phyloP scores from a whole-genome alignment of 2,329 filamentous ascomycete species.

The Aciculosporium take region DNA sequence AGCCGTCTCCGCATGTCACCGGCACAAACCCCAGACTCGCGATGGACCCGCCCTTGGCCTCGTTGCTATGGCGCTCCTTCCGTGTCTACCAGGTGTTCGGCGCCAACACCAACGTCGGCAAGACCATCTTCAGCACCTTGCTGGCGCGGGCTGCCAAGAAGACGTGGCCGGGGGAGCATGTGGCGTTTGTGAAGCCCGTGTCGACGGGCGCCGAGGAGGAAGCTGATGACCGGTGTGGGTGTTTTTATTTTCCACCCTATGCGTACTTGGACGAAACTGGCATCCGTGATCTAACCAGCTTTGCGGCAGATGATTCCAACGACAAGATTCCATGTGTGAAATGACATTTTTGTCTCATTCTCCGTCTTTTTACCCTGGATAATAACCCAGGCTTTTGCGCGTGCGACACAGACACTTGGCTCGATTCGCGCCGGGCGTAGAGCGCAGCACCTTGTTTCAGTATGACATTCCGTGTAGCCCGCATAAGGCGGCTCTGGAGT shows the following conservation, averaged over 20 bases:
- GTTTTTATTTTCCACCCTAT: no score
- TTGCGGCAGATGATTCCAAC: background rate
- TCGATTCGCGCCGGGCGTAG: constrained; percentile 38
- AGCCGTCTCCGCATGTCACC: background rate
- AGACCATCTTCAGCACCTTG: constrained; percentile 65
- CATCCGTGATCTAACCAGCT: background rate
- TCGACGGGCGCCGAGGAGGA: constrained; percentile 59
- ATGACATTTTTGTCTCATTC: no score
- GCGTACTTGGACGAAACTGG: no score
- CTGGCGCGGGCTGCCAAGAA: constrained; percentile 48
- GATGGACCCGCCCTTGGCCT: constrained; percentile 31
- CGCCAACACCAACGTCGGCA: constrained; percentile 73
- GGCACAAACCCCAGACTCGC: background rate
- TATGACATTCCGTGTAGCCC: constrained; percentile 65
- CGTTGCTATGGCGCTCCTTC: constrained; percentile 53
- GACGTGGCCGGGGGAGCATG: constrained; percentile 29
- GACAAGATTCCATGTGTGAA: no score
- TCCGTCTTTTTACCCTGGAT: background rate
- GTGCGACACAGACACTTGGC: constrained; percentile 41
- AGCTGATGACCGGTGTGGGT: constrained; percentile 52
- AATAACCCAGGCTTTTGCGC: background rate
- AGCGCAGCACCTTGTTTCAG: constrained; percentile 47
- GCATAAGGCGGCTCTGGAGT: constrained; percentile 50
- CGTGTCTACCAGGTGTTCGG: constrained; percentile 65
- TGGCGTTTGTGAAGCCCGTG: constrained; percentile 65